Conservation (phyloP, 306 rosid species). For the Medicago lupulina region DNA sequence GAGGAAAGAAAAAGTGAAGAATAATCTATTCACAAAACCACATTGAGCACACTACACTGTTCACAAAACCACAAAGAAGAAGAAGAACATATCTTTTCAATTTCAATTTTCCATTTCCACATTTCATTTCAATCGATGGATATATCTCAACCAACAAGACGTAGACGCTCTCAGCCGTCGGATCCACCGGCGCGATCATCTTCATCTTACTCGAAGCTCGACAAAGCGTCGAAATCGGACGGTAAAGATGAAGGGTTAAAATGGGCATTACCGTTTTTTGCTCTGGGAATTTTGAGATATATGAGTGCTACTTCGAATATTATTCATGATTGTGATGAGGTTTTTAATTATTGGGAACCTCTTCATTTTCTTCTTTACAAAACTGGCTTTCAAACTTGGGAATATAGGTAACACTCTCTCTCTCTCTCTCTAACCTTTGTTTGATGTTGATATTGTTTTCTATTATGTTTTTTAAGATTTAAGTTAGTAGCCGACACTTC, state of each 20-base stretch:
- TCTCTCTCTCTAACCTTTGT: background rate
- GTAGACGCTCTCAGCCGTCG: conserved; percentile 63
- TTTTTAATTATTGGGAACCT: conserved; percentile 98
- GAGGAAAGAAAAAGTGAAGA: no score
- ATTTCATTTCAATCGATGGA: background rate
- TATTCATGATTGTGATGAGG: conserved; percentile 97
- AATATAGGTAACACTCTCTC: conserved; percentile 61
- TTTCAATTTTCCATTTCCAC: conserved; percentile 5
- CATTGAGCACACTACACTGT: no score
- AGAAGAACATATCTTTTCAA: background rate
- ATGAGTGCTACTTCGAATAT: conserved; percentile 94
- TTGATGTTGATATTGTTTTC: background rate
- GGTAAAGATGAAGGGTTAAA: conserved; percentile 57
- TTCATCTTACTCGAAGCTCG: conserved; percentile 65
- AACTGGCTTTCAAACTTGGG: conserved; percentile 99
- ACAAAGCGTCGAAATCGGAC: conserved; percentile 57
- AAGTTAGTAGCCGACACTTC: background rate
- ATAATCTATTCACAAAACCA: background rate
- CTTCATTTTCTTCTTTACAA: conserved; percentile 94
- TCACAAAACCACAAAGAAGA: background rate
- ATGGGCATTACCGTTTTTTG: conserved; percentile 70
- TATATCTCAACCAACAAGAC: conserved; percentile 47
- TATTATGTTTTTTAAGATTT: background rate
- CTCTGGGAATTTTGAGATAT: conserved; percentile 74
- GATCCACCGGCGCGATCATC: conserved; percentile 54